Evolutionary conservation across 768 basidiomycete genomes (phyloP).

Genomic region (Lactarius quietus): DNA sequence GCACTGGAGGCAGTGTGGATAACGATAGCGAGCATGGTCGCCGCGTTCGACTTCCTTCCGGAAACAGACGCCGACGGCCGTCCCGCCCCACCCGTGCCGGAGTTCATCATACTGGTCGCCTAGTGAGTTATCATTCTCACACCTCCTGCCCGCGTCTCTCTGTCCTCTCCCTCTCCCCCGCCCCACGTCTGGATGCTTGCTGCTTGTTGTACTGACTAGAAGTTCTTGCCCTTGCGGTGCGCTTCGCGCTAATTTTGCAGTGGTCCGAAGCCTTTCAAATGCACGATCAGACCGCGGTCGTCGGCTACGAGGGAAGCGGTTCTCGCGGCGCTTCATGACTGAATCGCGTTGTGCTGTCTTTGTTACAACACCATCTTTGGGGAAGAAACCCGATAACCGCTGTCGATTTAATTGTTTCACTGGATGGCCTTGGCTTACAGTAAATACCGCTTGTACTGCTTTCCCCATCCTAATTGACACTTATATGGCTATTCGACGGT

Average conservation of each 20-base stretch:
- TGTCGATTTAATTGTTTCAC: neutral
- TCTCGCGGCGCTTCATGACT: constrained; percentile 1
- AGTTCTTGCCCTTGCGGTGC: neutral
- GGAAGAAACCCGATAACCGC: neutral
- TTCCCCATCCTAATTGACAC: no score
- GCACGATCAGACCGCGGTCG: constrained; percentile 14
- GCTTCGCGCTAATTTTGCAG: neutral
- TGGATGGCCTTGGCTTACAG: neutral
- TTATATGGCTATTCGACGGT: no score
- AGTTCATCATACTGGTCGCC: no score
- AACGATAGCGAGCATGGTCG: no score
- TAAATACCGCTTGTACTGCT: neutral
- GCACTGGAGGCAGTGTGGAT: no score
- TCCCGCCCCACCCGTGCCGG: no score
- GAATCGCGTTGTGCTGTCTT: neutral
- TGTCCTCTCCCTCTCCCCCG: neutral
- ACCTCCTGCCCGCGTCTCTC: neutral
- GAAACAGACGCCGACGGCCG: no score
- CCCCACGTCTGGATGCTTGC: neutral
- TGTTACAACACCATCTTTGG: neutral
- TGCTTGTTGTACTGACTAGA: neutral
- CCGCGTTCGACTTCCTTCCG: no score
- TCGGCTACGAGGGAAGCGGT: neutral
- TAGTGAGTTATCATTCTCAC: no score
- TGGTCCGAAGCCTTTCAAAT: constrained; percentile 15